A percentile compares a stretch with the other conserved stretches of the same genome.
Conservation (phyloP, 2,329 filamentous ascomycete genomes). For the Pyrenochaeta sp. region DNA sequence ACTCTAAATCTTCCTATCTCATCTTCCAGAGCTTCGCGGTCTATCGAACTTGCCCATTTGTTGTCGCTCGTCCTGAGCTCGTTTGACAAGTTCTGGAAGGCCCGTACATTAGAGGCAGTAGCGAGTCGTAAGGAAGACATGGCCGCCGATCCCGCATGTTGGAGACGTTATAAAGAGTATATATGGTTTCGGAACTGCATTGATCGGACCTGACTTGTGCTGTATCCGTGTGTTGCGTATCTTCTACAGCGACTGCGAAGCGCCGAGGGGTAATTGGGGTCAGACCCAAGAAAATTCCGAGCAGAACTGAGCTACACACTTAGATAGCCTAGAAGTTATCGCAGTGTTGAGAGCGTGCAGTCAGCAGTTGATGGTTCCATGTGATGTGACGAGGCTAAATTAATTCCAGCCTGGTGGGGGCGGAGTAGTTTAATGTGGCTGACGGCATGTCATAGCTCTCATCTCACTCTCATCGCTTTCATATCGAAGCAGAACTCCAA, state of each 20-base stretch:
- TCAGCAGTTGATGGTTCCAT: not conserved
- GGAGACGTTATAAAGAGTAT: not conserved
- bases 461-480: conserved; percentile 3
- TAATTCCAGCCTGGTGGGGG: conserved; percentile 14
- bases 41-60: conserved; percentile 25
- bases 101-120: conserved; percentile 40
- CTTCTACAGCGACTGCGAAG: not conserved
- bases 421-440: conserved; percentile 15
- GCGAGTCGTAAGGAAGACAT: conserved; percentile 40
- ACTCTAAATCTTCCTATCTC: conserved; percentile 49
- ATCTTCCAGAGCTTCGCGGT: conserved; percentile 43
- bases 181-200: not conserved
- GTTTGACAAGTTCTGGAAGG: conserved; percentile 36
- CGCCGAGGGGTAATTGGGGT: not conserved
- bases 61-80: conserved; percentile 24
- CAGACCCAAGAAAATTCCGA: not conserved
- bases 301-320: conserved; percentile 4
- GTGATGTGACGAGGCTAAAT: conserved; percentile 6
- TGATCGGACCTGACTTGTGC: not conserved
- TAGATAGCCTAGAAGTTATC: conserved; percentile 5
- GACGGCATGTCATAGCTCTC: conserved; percentile 5
- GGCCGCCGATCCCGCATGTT: conserved; percentile 18
- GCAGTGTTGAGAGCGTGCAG: conserved; percentile 5
- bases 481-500: not conserved
- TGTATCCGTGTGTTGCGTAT: not conserved